Percentiles rank a stretch among this genome's conserved stretches.
Evolutionary conservation across 1,284 basidiomycete species (phyloP).

Genomic region (Ganoderma meredithae): DNA sequence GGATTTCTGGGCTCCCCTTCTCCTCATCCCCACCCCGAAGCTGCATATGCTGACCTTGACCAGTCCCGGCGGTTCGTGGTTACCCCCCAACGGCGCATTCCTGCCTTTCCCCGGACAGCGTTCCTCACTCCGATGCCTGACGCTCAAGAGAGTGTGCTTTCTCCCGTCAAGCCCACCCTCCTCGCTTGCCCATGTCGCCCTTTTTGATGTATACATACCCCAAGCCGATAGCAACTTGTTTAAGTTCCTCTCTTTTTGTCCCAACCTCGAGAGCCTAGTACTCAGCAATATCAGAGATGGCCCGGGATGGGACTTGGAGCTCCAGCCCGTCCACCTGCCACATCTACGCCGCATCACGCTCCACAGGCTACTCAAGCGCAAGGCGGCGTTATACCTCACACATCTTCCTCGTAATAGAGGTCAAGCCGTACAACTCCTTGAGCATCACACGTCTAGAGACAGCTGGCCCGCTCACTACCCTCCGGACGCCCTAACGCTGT

Average conservation of each 20-base stretch:
- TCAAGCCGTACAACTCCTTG: not conserved
- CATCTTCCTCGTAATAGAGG: not conserved
- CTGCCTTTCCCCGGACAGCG: not conserved
- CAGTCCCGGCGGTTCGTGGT: not conserved
- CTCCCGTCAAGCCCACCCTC: conserved; percentile 8
- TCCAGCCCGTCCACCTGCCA: conserved; percentile 5
- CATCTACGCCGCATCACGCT: not conserved
- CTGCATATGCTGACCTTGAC: not conserved
- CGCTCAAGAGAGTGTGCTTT: conserved; percentile 11
- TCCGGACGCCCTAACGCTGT: not conserved
- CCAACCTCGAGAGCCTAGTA: conserved; percentile 11
- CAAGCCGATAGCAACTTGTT: conserved; percentile 6
- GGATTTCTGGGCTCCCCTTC: conserved; percentile 13
- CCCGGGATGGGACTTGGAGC: not conserved
- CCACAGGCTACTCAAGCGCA: not conserved
- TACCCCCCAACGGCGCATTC: not conserved
- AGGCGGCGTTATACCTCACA: not conserved
- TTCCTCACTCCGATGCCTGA: not conserved
- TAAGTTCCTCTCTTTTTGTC: conserved; percentile 8
- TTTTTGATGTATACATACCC: conserved; percentile 11
- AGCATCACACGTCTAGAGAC: not conserved
- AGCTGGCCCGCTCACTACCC: not conserved
- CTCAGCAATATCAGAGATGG: conserved; percentile 5
- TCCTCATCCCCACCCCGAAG: conserved; percentile 2
- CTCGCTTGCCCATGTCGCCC: conserved; percentile 12